phyloP scores from a whole-genome alignment of 2,329 filamentous ascomycete species.

The Epichloe sp. region DNA sequence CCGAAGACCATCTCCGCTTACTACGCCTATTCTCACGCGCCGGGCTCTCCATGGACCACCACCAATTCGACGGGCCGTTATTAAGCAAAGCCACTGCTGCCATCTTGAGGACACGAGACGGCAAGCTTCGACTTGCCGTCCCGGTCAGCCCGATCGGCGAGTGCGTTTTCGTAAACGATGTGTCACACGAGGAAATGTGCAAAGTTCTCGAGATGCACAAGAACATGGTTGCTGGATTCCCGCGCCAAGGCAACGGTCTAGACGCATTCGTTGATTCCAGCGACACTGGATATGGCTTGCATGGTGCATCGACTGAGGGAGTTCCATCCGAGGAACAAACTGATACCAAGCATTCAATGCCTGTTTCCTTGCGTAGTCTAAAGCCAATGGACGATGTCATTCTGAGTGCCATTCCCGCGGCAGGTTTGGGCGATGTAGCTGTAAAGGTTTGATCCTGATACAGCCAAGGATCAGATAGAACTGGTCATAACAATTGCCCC shows the following conservation, averaged over 20 bases:
- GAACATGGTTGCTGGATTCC: conserved; percentile 46
- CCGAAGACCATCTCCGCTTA: conserved; percentile 47
- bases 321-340: neutral
- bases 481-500: too few relatives aligned
- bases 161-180: conserved; percentile 57
- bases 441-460: neutral
- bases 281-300: conserved; percentile 46
- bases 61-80: conserved; percentile 51
- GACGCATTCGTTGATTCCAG: conserved; percentile 58
- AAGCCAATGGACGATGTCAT: neutral
- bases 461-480: too few relatives aligned
- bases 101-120: conserved; percentile 59
- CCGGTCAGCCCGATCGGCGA: conserved; percentile 49
- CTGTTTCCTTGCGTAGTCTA: neutral
- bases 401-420: neutral
- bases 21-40: conserved; percentile 57
- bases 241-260: conserved; percentile 49
- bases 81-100: conserved; percentile 53
- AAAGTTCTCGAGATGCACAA: conserved; percentile 50
- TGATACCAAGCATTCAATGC: neutral
- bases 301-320: conserved; percentile 9
- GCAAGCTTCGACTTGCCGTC: conserved; percentile 53
- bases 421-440: neutral
- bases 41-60: conserved; percentile 59
- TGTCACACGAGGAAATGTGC: conserved; percentile 48